These are phyloP conservation scores for Ganoderma resinaceum DNA, from an alignment of 1,284 basidiomycete genomes.

Conservation along the genomic window DNA sequence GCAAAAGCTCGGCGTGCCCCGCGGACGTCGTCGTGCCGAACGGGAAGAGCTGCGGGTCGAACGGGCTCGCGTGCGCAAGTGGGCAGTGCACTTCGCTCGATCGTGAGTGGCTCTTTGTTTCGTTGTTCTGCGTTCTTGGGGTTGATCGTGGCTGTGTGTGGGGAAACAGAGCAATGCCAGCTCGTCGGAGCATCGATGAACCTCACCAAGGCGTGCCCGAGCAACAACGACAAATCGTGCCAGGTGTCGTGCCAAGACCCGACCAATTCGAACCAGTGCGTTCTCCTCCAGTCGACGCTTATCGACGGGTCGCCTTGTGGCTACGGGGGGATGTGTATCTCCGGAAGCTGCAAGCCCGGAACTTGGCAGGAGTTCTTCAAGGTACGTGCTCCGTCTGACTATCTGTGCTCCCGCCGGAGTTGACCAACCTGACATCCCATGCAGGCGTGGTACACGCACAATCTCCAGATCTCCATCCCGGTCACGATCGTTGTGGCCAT, in stretches of 20 bases:
- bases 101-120: slow-evolving; percentile 49
- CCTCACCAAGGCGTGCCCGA: slow-evolving; percentile 72
- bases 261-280: slow-evolving; percentile 63
- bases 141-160: background rate
- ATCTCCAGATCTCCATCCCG: slow-evolving; percentile 84
- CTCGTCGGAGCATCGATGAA: slow-evolving; percentile 74
- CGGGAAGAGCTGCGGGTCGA: slow-evolving; percentile 70
- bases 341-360: slow-evolving; percentile 72
- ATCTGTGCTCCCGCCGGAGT: background rate
- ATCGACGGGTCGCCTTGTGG: slow-evolving; percentile 89
- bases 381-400: slow-evolving; percentile 44
- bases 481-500: slow-evolving; percentile 79
- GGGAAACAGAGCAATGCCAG: slow-evolving; percentile 75
- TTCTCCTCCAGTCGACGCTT: slow-evolving; percentile 78
- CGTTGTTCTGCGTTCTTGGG: background rate
- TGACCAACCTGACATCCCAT: background rate
- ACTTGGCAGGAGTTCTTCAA: slow-evolving; percentile 69
- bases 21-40: slow-evolving; percentile 71
- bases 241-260: slow-evolving; percentile 86
- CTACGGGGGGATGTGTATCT: slow-evolving; percentile 75
- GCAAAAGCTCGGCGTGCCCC: slow-evolving; percentile 79
- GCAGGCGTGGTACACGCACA: slow-evolving; percentile 76
- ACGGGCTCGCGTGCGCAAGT: slow-evolving; percentile 78
- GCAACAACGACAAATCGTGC: slow-evolving; percentile 70
- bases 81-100: slow-evolving; percentile 85